A percentile compares a stretch with the other conserved stretches of the same genome.
Conservation (phyloP, 352 stramenopile species). For the Phytopythium montanum region DNA sequence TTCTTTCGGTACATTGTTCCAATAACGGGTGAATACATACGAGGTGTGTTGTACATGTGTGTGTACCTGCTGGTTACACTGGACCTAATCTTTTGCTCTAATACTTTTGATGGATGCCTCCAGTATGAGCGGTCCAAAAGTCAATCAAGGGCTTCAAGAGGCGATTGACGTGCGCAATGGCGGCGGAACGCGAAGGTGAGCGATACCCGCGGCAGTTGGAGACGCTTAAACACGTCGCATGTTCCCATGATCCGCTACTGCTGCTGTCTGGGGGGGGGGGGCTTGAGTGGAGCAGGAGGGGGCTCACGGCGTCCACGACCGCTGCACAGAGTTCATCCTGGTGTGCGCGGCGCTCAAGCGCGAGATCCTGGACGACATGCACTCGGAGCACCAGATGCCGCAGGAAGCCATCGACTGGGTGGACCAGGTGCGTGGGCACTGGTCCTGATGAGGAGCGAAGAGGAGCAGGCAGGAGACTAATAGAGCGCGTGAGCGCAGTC, state of each 20-base stretch:
- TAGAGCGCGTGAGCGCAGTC: conserved; percentile 27
- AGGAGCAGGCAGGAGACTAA: too few relatives aligned
- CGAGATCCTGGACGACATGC: conserved; percentile 69
- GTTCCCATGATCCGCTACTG: too few relatives aligned
- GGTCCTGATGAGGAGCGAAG: conserved; percentile 5
- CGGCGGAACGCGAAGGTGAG: conserved; percentile 5
- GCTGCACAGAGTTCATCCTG: conserved; percentile 64
- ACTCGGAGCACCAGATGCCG: conserved; percentile 61
- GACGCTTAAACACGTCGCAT: too few relatives aligned
- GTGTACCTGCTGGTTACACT: too few relatives aligned
- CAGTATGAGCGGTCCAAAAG: neutral
- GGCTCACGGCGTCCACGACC: neutral
- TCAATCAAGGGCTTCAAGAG: too few relatives aligned
- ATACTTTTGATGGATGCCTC: neutral
- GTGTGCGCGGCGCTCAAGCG: conserved; percentile 72
- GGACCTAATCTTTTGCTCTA: too few relatives aligned
- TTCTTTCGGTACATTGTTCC: neutral
- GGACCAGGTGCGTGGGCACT: conserved; percentile 25
- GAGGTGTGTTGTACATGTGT: neutral
- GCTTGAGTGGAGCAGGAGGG: neutral
- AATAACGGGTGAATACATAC: neutral
- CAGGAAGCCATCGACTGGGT: conserved; percentile 81
- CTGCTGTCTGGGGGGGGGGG: too few relatives aligned
- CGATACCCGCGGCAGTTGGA: too few relatives aligned
- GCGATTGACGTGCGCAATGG: neutral